Base-by-base conservation (phyloP, 768 basidiomycete genomes). In the Phanerochaete carnosa region DNA sequence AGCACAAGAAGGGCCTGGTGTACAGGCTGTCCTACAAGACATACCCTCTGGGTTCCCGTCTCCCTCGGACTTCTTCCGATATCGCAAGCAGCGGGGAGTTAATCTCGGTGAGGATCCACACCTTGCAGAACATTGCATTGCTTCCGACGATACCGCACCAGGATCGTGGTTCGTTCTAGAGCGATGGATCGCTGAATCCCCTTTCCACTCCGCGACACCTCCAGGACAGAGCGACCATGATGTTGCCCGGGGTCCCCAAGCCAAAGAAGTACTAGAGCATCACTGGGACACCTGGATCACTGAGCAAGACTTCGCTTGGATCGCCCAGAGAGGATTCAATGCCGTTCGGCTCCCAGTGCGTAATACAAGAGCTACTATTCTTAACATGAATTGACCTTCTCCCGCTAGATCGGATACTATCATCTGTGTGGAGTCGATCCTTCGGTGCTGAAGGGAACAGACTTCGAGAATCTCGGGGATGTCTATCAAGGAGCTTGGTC, bases 141-240 rank as follows among this genome's bases (percentile, higher is more conserved):
- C 49, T 46, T 60, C 49, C 35, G 63, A 64, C 51, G 6, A 23
- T 19, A 16, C 23, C 30, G 5, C 15, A 37, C 28, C 61, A 90
- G 88, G 89, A 0, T 86, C 83, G 7, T 90, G 88, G 89, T 92
- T 93, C 63, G 85, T 89, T 2, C 80, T 90, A 19, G 91, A 93
- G 71, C 75, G 82, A 33, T 93, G 91, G 91, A 90, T 93, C 39
- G 69, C 83, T 15, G 81, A 84, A 1, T 51, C 70, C 0, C 88
- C 88, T 0, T 93, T 86, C 66, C 74, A 71, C 1, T 69, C 72
- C 16, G 88, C 90, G 9, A 69, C 62, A 13, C 59, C 73, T 22
- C 85, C 86, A 2, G 84, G 77, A 0, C 80, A 88, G 64, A 89
- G 87, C 66, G 89, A 91, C 65, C 74, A 88, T 16, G 88, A 90